A percentile compares a stretch with the other conserved stretches of the same genome.
Conservation (phyloP, 768 basidiomycete species). For the Serpula lacrymans region DNA sequence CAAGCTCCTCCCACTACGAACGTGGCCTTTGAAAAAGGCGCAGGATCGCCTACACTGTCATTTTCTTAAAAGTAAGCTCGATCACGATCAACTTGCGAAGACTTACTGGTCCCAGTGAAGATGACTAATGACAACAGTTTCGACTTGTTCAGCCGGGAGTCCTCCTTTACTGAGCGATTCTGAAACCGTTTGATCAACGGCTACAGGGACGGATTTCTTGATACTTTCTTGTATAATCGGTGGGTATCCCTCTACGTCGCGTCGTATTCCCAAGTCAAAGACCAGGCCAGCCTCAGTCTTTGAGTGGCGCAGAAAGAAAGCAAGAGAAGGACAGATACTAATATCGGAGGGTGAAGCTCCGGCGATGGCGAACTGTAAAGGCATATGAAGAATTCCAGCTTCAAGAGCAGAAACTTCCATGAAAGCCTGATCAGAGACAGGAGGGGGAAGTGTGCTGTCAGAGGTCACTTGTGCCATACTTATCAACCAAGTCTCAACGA, state of each 20-base stretch:
- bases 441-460: constrained; percentile 33
- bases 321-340: constrained; percentile 40
- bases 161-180: constrained; percentile 53
- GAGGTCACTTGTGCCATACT: too few species aligned
- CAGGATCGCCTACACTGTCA: constrained; percentile 39
- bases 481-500: too few species aligned
- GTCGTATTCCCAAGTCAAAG: constrained; percentile 57
- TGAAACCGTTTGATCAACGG: constrained; percentile 33
- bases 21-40: constrained; percentile 41
- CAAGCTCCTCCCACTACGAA: constrained; percentile 47
- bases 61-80: neutral
- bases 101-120: constrained; percentile 47
- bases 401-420: constrained; percentile 55
- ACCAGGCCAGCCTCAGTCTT: constrained; percentile 34
- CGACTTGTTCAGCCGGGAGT: constrained; percentile 37
- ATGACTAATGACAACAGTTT: constrained; percentile 48
- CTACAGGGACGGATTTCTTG: constrained; percentile 17
- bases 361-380: constrained; percentile 35
- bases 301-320: constrained; percentile 53
- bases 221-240: constrained; percentile 30
- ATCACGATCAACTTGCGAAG: neutral
- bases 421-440: constrained; percentile 43
- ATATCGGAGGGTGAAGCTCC: constrained; percentile 27
- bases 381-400: constrained; percentile 41
- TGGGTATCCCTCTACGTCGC: constrained; percentile 41